These are phyloP conservation scores for Sporisorium scitamineum DNA, from an alignment of 1,284 basidiomycete genomes.

Conservation along the genomic window DNA sequence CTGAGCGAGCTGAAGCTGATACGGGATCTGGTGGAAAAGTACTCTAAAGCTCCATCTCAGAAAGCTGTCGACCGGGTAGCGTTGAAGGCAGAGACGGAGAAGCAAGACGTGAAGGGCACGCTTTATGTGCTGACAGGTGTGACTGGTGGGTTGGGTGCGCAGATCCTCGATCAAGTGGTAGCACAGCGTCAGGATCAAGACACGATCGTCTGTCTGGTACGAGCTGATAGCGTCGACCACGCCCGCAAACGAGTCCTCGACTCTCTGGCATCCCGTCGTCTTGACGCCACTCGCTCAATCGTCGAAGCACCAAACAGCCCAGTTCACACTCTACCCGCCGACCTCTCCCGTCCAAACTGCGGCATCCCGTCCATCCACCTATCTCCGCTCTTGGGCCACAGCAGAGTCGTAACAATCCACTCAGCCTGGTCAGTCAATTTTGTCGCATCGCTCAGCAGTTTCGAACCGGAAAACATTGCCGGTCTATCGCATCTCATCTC, in stretches of 20 bases:
- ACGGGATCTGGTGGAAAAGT: slow-evolving; percentile 62
- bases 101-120: slow-evolving; percentile 22
- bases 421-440: slow-evolving; percentile 64
- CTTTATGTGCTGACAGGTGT: slow-evolving; percentile 73
- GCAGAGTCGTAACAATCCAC: slow-evolving; percentile 37
- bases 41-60: slow-evolving; percentile 30
- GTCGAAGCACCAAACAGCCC: slow-evolving; percentile 17
- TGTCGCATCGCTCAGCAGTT: slow-evolving; percentile 41
- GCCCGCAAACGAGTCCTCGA: slow-evolving; percentile 70
- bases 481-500: slow-evolving; percentile 24
- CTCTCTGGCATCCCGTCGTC: slow-evolving; percentile 63
- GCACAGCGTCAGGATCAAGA: slow-evolving; percentile 53
- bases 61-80: not conserved
- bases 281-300: slow-evolving; percentile 47
- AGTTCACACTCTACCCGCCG: slow-evolving; percentile 36
- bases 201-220: slow-evolving; percentile 74
- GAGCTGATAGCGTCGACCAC: slow-evolving; percentile 71
- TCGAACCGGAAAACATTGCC: slow-evolving; percentile 48
- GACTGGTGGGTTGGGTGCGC: slow-evolving; percentile 76
- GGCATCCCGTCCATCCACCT: not conserved
- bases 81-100: slow-evolving; percentile 10
- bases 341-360: slow-evolving; percentile 31
- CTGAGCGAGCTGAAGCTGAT: slow-evolving; percentile 55
- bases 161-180: slow-evolving; percentile 73
- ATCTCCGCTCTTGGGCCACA: not conserved